These are phyloP conservation scores for Coelastrella sp. DNA, from an alignment of 139 green algal genomes.

Conservation along the genomic window DNA sequence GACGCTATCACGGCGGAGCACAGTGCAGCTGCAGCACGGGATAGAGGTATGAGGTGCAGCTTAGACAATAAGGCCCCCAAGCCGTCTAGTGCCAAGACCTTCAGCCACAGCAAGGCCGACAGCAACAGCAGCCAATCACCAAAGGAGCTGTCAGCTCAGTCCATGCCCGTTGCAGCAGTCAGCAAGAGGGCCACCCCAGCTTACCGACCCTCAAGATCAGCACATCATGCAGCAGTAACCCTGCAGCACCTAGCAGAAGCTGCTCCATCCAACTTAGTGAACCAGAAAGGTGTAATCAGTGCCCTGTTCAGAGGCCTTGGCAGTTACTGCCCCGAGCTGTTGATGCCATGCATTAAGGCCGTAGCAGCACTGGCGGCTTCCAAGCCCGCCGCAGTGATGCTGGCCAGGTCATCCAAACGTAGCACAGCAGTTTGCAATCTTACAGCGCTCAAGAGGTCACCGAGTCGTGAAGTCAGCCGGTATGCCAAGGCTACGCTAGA, in stretches of 20 bases:
- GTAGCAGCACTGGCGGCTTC: background rate
- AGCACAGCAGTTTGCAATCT: background rate
- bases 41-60: background rate
- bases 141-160: background rate
- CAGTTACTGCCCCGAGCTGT: background rate
- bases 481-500: background rate
- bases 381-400: background rate
- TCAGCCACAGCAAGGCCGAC: background rate
- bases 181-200: background rate
- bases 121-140: background rate
- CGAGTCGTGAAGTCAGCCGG: background rate
- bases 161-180: background rate
- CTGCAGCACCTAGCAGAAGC: background rate
- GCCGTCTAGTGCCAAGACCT: background rate
- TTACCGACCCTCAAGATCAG: background rate
- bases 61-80: background rate
- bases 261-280: background rate
- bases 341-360: background rate
- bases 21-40: background rate
- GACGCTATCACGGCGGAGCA: background rate
- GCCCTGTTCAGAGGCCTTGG: background rate
- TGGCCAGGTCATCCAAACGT: background rate
- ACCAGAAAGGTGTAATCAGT: background rate
- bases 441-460: background rate
- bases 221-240: constrained; percentile 1